Evolutionary conservation across 352 stramenopile genomes (phyloP), one percentile per base, ranked within the genome.

Genomic region (Vaucheria bursata): DNA sequence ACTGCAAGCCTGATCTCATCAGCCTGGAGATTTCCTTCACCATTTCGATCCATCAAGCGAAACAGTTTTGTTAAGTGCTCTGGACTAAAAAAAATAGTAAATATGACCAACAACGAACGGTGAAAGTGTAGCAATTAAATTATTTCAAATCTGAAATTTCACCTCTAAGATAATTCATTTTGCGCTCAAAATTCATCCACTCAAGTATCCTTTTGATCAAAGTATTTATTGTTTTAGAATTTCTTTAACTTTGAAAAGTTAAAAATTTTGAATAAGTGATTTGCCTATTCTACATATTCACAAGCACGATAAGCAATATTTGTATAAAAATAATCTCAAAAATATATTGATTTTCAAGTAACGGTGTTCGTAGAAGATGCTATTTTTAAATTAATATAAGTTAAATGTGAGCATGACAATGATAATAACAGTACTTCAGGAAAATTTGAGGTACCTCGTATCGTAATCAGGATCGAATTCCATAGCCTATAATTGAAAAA

Each of bases 61-160:
- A 81, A 81, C 45, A 81, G 75, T 69, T 81, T 81, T 2, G 53
- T 65, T 7, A 81, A 69, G 49, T 81, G 75, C 25, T 81, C 52
- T 59, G 66, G 65, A 4, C 66, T 74, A 12, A 25, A 12, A 25
- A 25, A 12, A 25, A 25, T 25, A 25, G 45, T 12, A 59, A 18
- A 25, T 25, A 59, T 18, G 45, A 25, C 12, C 12, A 12, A 25
- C 45, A 59, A 25, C 12, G 45, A 25, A 25, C 12, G 45, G 45
- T 12, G 45, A 25, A 25, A 25, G 45, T 12, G 45, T 59, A 12
- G 25, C 12, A 12, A 59, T 25, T 12, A 25, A 25, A 25, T 25
- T 25, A 25, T 25, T 59, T 25, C 25, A 25, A 25, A 12, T 12
- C 12, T 12, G 45, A 12, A 18, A 25, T 12, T 59, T 12, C 12